Evolutionary conservation across 176 grass and related monocot species (phyloP).

Genomic region (Avena eriantha): DNA sequence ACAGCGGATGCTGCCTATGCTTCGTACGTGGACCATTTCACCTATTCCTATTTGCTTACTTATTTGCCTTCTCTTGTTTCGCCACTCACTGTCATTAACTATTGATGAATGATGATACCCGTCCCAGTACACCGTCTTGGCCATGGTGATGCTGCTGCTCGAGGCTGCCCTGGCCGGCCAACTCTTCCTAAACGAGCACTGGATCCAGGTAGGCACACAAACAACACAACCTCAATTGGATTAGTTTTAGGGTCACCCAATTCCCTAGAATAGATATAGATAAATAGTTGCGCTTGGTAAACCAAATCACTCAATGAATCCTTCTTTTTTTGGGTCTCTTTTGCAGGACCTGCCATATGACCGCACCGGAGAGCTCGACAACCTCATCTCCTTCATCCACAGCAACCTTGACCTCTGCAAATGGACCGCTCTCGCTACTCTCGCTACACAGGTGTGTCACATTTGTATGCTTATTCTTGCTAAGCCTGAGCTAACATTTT

Average conservation of each 20-base stretch:
- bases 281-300: neutral
- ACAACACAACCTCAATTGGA: neutral
- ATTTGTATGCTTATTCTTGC: neutral
- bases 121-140: slow-evolving; percentile 53
- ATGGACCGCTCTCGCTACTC: slow-evolving; percentile 54
- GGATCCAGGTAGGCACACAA: slow-evolving; percentile 62
- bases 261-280: neutral
- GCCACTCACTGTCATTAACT: neutral
- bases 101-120: neutral
- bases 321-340: neutral
- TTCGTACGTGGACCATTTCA: neutral
- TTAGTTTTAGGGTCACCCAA: neutral
- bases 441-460: slow-evolving; percentile 62
- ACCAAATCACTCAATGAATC: neutral
- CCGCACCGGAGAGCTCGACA: slow-evolving; percentile 72
- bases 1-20: slow-evolving; percentile 56
- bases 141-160: slow-evolving; percentile 45
- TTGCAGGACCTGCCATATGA: slow-evolving; percentile 80
- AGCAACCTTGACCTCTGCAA: slow-evolving; percentile 76
- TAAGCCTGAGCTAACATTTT: neutral
- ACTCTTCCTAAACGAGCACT: slow-evolving; percentile 66
- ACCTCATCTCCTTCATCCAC: slow-evolving; percentile 66
- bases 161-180: slow-evolving; percentile 54
- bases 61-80: neutral
- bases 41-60: neutral